These are phyloP conservation scores for Raphanus raphanistrum DNA, from an alignment of 345 rosid genomes.

Conservation along the genomic window DNA sequence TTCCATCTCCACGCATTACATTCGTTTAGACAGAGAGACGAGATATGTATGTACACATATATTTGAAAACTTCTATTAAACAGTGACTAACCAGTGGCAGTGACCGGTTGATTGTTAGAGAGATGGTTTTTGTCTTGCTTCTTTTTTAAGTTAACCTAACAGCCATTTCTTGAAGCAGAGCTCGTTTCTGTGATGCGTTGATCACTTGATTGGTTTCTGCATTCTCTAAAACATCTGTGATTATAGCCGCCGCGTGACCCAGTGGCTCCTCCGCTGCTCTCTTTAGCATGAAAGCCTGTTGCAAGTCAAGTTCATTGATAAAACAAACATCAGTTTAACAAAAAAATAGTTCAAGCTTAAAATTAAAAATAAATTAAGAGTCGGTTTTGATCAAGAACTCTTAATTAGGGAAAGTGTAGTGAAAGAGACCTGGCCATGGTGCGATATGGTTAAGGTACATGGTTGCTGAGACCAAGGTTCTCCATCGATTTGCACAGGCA, in stretches of 20 bases:
- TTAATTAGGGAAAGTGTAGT: no score
- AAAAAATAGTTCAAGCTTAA: no score
- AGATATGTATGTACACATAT: not conserved
- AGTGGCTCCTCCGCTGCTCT: not conserved
- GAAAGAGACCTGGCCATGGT: not conserved
- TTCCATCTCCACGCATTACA: not conserved
- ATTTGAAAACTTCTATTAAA: not conserved
- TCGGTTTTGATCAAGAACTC: not conserved
- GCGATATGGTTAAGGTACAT: not conserved
- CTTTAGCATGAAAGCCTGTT: not conserved
- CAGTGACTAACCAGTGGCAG: not conserved
- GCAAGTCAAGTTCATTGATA: not conserved
- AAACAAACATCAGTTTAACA: not conserved
- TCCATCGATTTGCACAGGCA: constrained; percentile 95
- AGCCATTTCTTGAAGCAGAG: not conserved
- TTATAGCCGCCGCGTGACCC: not conserved
- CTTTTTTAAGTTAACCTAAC: not conserved
- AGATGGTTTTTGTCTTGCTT: not conserved
- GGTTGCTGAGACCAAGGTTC: constrained; percentile 95
- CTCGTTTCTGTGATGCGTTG: not conserved
- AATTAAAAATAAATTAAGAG: no score
- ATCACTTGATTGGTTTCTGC: not conserved
- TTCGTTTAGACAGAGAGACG: not conserved
- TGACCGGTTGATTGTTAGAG: no score
- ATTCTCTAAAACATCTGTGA: not conserved